Evolutionary conservation across 106 monocot species (phyloP), one percentile per base, ranked within the genome.

Genomic region (Chionographis japonica): DNA sequence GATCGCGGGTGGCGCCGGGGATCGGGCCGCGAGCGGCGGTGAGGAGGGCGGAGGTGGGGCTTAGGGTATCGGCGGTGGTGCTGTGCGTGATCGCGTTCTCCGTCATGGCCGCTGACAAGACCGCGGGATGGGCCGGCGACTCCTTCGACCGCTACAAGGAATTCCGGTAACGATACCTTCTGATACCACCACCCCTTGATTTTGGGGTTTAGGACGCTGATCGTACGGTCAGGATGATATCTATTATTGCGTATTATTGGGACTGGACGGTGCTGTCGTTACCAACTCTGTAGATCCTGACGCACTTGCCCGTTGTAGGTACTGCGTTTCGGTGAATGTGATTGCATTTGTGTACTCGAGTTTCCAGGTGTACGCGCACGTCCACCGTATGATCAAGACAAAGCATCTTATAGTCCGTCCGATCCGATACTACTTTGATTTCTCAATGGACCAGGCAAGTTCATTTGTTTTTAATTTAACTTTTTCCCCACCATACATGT

Each of bases 71-170:
- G 16, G 76, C 86, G 8, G 62, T 67, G n/a, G 74, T 82, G 50
- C 64, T 95, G 12, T 77, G 83, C 40, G 2, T 91, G 59, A 66
- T 84, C 17, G 78, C 91, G 12, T 84, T 95, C 79, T 84, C 95
- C 19, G 75, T 88, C 40, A 89, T 95, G 91, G 91, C 84, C 40
- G 81, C 95, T 36, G 82, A 92, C 60, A 84, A 83, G 62, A 89
- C 91, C 20, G 55, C 65, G 18, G 95, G 95, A 2, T 95, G 95
- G 95, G 81, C 78, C n/a, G 95, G 95, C 61, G 91, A 95, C 73
- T 95, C 88, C 54, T 95, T 89, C 69, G 79, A 79, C 54, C 80
- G 95, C 12, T 95, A 95, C 69, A 61, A 15, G 15, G 88, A 95
- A 72, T 84, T 75, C 71, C 59, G 75, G 84, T 84, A 58, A 37